A percentile compares a stretch with the other conserved stretches of the same genome.
Evolutionary conservation across 345 rosid species (phyloP).

Genomic region (Dimocarpus longan): DNA sequence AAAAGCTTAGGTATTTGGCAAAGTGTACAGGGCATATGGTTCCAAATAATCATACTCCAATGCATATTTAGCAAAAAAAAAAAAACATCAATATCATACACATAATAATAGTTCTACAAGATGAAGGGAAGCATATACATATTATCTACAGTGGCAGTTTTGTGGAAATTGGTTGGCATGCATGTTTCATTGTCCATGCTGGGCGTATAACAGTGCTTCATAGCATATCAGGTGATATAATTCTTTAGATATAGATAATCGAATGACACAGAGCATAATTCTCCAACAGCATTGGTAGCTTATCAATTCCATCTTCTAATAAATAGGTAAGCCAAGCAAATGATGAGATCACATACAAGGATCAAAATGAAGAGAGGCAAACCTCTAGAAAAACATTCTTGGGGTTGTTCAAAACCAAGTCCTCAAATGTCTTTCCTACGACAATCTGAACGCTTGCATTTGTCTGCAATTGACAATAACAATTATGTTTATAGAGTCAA

Average conservation of each 20-base stretch:
- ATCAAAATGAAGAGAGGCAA: conserved; percentile 14
- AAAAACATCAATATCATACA: background rate
- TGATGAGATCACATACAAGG: background rate
- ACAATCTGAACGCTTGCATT: conserved; percentile 53
- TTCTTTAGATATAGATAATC: background rate
- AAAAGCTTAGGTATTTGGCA: background rate
- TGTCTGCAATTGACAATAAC: conserved; percentile 44
- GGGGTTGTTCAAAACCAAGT: conserved; percentile 64
- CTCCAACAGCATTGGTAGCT: background rate
- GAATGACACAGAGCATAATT: background rate
- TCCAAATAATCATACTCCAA: background rate
- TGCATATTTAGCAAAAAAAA: background rate
- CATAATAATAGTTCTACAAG: background rate
- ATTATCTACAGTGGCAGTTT: background rate
- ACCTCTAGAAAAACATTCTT: conserved; percentile 87
- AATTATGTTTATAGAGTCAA: background rate
- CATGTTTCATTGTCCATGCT: background rate
- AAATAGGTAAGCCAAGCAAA: background rate
- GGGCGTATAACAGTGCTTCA: background rate
- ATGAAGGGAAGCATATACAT: background rate
- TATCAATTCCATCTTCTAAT: conserved; percentile 3
- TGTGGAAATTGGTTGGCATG: background rate
- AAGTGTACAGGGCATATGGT: background rate
- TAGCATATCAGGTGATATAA: background rate
- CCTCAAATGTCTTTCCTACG: conserved; percentile 86